Evolutionary conservation across 257 asterid species (phyloP).

Genomic region (Scutellaria baicalensis): DNA sequence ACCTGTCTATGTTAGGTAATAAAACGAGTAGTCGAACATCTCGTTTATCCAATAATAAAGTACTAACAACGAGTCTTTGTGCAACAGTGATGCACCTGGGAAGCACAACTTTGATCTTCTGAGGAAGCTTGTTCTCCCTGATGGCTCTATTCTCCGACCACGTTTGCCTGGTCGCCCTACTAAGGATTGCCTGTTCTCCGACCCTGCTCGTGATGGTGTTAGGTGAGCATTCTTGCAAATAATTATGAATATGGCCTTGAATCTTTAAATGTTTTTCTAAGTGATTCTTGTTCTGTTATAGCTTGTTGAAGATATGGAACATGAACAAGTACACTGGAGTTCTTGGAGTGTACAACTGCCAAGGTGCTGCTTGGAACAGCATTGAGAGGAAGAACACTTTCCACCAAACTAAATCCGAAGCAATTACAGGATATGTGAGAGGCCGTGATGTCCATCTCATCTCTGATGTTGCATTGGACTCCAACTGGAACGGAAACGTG

Average conservation of each 20-base stretch:
- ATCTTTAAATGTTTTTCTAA: conserved; percentile 5
- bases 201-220: conserved; percentile 91
- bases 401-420: conserved; percentile 54
- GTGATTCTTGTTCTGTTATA: conserved; percentile 19
- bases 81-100: conserved; percentile 78
- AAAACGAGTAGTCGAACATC: background rate
- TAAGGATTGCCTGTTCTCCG: conserved; percentile 69
- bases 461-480: conserved; percentile 46
- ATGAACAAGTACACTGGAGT: conserved; percentile 79
- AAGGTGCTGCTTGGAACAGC: conserved; percentile 87
- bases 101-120: conserved; percentile 70
- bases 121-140: conserved; percentile 69
- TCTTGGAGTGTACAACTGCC: conserved; percentile 83
- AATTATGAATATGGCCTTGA: background rate
- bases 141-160: conserved; percentile 83
- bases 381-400: conserved; percentile 65
- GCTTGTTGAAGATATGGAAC: conserved; percentile 88
- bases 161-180: conserved; percentile 88
- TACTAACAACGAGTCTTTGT: background rate
- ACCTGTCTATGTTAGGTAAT: conserved; percentile 72
- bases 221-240: conserved; percentile 40
- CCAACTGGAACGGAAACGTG: conserved; percentile 58
- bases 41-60: background rate
- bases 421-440: conserved; percentile 54
- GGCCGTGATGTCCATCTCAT: conserved; percentile 73